Conservation (phyloP, 169 alveolate genomes). For the Miamiensis avidus region DNA sequence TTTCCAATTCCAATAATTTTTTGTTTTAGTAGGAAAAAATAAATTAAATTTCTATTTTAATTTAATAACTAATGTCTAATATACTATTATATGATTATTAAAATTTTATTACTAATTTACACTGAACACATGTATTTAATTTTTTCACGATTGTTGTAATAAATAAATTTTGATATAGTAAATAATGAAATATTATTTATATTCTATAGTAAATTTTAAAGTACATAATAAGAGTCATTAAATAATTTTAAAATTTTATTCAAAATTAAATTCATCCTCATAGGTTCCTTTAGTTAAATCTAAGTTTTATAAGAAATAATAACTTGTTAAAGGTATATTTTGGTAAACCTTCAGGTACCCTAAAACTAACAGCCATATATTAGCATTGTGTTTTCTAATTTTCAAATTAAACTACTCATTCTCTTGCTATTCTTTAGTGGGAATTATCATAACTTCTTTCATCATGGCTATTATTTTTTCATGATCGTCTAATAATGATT, state of each 20-base stretch:
- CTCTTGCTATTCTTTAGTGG: background rate
- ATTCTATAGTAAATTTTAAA: background rate
- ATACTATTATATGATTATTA: background rate
- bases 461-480: too few species aligned
- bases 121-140: too few species aligned
- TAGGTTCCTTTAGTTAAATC: background rate
- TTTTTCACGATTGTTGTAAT: background rate
- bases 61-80: too few species aligned
- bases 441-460: background rate
- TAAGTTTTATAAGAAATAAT: background rate
- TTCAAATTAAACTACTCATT: too few species aligned
- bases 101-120: background rate
- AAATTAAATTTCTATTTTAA: too few species aligned
- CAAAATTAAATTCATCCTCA: background rate
- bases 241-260: too few species aligned
- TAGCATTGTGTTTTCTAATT: background rate
- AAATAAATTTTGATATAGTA: too few species aligned
- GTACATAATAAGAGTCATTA: too few species aligned
- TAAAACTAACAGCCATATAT: background rate
- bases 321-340: background rate
- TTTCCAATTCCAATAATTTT: too few species aligned
- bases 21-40: background rate
- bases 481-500: background rate
- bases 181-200: background rate
- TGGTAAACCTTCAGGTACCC: background rate